Evolutionary conservation across 257 asterid genomes (phyloP).

Genomic region (Salvia rosmarinus): DNA sequence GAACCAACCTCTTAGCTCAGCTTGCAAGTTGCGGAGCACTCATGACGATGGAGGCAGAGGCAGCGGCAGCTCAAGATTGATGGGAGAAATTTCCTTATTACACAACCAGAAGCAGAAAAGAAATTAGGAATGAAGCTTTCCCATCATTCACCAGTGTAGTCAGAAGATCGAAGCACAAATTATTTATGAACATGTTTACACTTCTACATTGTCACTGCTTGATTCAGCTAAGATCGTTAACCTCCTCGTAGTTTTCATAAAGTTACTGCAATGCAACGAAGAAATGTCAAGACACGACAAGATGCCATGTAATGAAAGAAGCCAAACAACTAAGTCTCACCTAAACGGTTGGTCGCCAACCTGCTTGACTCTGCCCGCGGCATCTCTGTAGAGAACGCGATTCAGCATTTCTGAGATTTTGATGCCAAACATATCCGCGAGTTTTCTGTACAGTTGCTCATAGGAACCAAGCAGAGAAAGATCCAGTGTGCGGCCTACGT

Average conservation of each 20-base stretch:
- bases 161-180: slow-evolving; percentile 22
- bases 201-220: slow-evolving; percentile 56
- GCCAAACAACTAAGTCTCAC: slow-evolving; percentile 37
- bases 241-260: slow-evolving; percentile 59
- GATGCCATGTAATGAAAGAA: background rate
- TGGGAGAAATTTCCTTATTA: background rate
- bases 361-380: slow-evolving; percentile 56
- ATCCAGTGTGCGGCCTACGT: slow-evolving; percentile 76
- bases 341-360: slow-evolving; percentile 71
- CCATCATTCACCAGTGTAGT: slow-evolving; percentile 37
- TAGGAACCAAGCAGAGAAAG: slow-evolving; percentile 68
- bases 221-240: slow-evolving; percentile 62
- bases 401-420: slow-evolving; percentile 56
- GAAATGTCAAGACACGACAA: background rate
- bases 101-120: background rate
- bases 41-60: background rate
- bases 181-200: slow-evolving; percentile 36
- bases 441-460: slow-evolving; percentile 58
- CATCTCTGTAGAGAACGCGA: slow-evolving; percentile 58
- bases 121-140: slow-evolving; percentile 36
- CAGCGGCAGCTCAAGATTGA: background rate
- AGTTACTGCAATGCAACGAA: slow-evolving; percentile 52
- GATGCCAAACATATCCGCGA: slow-evolving; percentile 63
- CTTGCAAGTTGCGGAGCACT: slow-evolving; percentile 29
- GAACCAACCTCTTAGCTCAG: slow-evolving; percentile 2